Evolutionary conservation across 2,329 filamentous ascomycete genomes (phyloP), one percentile per base, ranked within the genome.

Genomic region (Myriosclerotinia duriaeana): DNA sequence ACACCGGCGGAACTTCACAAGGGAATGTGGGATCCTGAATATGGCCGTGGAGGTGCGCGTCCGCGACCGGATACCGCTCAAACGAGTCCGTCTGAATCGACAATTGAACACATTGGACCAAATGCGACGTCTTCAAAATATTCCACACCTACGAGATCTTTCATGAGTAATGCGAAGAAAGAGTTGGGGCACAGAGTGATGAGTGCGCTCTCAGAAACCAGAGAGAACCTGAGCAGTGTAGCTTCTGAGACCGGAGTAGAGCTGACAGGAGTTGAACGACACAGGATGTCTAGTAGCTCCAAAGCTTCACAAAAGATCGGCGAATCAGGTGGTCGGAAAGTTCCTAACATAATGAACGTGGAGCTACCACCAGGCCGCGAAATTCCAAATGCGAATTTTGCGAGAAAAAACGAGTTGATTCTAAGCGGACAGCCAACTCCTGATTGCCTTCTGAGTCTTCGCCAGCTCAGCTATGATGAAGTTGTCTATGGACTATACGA

Each of bases 351-450:
- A 44, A 36, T 30, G 44, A 66, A 66, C 30, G 64, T 68, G 46
- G 48, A 59, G 15, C 60, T 66, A 56, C 67, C 67, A 22, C 52
- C 44, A 53, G 67, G 65, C 26, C 52, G 59, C 56, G 71, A 78
- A 26, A 76, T 81, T 53, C 80, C 80, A 3, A 79, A 82, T 66
- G 78, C 79, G 15, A 79, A 79, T 55, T 82, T 82, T 68, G 80
- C 79, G 7, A 74, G 80, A 64, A 82, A 82, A 65, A 77, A 78
- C 65, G 74, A 74, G 6, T 68, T 82, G 17, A 74, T 80, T 42
- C 78, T 79, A 15, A 69, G 74, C 30, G 74, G 74, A 30, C 34
- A 61, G 17, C 53, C 54, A 40, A 44, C 66, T 54, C 67, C 67
- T 14, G 44, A 59, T 52, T 55, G 65, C 53, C 30, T 72, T 26